Conservation (phyloP, 2,329 filamentous ascomycete genomes). For the Aureobasidium sp. region DNA sequence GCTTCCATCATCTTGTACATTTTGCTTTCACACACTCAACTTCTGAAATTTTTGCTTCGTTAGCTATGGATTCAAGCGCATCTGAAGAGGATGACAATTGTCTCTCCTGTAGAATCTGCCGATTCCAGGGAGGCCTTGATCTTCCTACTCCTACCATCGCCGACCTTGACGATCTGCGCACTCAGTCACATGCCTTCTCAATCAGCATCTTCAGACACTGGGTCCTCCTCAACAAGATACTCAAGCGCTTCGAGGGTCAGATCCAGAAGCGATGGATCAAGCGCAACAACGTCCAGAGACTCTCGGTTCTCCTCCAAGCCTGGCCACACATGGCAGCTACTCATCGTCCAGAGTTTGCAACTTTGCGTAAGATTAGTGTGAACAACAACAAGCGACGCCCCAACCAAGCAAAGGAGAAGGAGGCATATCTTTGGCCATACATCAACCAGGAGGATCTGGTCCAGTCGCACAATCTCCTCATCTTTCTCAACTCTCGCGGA, state of each 20-base stretch:
- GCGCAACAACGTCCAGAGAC: constrained; percentile 41
- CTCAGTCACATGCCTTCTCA: constrained; percentile 19
- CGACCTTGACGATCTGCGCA: constrained; percentile 18
- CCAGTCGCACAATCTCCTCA: constrained; percentile 35
- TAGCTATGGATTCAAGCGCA: background rate
- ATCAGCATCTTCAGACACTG: constrained; percentile 31
- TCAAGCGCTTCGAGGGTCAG: constrained; percentile 43
- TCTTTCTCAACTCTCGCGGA: constrained; percentile 47
- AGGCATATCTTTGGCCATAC: constrained; percentile 43
- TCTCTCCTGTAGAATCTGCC: constrained; percentile 1
- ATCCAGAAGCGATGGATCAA: constrained; percentile 50
- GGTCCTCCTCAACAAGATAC: constrained; percentile 32
- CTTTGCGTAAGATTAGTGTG: constrained; percentile 21
- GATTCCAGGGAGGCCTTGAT: constrained; percentile 17
- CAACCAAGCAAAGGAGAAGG: constrained; percentile 16
- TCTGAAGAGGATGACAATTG: constrained; percentile 5
- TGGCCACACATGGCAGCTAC: constrained; percentile 43
- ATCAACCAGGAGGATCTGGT: constrained; percentile 51
- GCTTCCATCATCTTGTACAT: background rate
- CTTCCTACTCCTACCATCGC: constrained; percentile 17
- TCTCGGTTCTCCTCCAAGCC: constrained; percentile 37
- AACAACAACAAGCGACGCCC: constrained; percentile 18
- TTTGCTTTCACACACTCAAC: background rate
- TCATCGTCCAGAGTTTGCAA: constrained; percentile 47
- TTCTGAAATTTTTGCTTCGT: background rate